These are phyloP conservation scores for Aegilops longissima DNA, from an alignment of 176 grass and related monocot species.

Conservation along the genomic window DNA sequence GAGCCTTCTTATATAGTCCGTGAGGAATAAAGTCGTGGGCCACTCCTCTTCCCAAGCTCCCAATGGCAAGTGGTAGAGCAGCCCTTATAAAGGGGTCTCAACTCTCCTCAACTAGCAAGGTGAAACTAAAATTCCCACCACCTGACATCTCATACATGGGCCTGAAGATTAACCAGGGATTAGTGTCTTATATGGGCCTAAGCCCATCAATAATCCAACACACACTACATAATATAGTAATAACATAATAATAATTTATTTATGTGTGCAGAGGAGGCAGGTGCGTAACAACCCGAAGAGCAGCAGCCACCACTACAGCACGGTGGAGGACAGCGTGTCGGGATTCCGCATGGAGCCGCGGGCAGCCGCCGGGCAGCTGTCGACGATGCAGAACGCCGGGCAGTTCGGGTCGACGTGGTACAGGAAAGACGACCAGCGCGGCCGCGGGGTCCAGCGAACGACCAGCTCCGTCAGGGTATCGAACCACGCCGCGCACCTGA, in stretches of 20 bases:
- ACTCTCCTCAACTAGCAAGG: too few species aligned
- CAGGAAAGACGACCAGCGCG: constrained; percentile 39
- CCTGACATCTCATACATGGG: too few species aligned
- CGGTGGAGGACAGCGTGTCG: constrained; percentile 54
- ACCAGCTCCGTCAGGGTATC: constrained; percentile 61
- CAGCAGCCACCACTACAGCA: constrained; percentile 54
- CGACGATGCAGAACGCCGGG: constrained; percentile 48
- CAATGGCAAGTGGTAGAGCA: too few species aligned
- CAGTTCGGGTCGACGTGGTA: constrained; percentile 67
- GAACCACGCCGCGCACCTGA: constrained; percentile 29
- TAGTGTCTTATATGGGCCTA: too few species aligned
- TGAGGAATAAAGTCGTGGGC: too few species aligned
- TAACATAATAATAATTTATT: not conserved
- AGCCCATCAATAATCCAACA: too few species aligned
- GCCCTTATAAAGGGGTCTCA: too few species aligned
- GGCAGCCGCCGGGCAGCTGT: not conserved
- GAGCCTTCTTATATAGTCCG: too few species aligned
- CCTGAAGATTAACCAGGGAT: too few species aligned
- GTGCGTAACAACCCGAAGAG: constrained; percentile 44
- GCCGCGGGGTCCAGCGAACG: constrained; percentile 21
- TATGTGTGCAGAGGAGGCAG: constrained; percentile 39
- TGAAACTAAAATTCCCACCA: too few species aligned
- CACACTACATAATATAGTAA: too few species aligned
- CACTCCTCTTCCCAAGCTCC: too few species aligned
- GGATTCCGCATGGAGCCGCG: constrained; percentile 67